Base-by-base conservation (phyloP, 1,284 basidiomycete genomes). In the Ceratobasidium sp. region DNA sequence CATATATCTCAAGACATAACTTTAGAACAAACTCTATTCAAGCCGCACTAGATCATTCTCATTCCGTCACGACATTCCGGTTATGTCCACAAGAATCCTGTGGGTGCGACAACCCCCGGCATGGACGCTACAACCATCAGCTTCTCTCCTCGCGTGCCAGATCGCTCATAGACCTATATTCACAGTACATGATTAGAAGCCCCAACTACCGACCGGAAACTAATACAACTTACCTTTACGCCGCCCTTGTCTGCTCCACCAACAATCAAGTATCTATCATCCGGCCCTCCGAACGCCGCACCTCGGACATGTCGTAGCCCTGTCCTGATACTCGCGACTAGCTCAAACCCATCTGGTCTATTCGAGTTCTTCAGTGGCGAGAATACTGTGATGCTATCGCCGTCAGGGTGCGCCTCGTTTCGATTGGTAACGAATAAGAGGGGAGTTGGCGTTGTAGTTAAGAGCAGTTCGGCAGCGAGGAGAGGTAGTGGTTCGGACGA, bases 391-490 rank as follows among this genome's bases (percentile, higher is more conserved):
- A 93, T 89, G 44, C 88, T 88, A 82, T 93, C 92, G 15, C 92
- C 92, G 64, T 88, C 88, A 0, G 88, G 86, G 33, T 88, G 87
- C 5, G 90, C 89, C 80, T 92, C 89, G 80, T 92, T 91, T 44
- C 92, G 86, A 82, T 92, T 93, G 0, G 91, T 91, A 6, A 88
- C 83, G 80, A 92, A 93, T 20, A 93, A 84, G 81, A 89, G 89
- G 0, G 88, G 85, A 20, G 56, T 51, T 18, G 73, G 73, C 44
- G 63, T 28, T 7, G 49, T 58, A 5, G 53, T 42, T 2, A 76
- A 53, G 13, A 76, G 63, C 7, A 76, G 73, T 28, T 76, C 0
- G 82, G 85, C 1, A 88, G 85, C 83, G 87, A 90, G 5, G 85
- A 82, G 2, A 83, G 49, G 76, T 88, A 89, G 20, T 83, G 82